A percentile compares a stretch with the other conserved stretches of the same genome.
Conservation (phyloP, 2,329 filamentous ascomycete species). For the Botrytis fragariae region DNA sequence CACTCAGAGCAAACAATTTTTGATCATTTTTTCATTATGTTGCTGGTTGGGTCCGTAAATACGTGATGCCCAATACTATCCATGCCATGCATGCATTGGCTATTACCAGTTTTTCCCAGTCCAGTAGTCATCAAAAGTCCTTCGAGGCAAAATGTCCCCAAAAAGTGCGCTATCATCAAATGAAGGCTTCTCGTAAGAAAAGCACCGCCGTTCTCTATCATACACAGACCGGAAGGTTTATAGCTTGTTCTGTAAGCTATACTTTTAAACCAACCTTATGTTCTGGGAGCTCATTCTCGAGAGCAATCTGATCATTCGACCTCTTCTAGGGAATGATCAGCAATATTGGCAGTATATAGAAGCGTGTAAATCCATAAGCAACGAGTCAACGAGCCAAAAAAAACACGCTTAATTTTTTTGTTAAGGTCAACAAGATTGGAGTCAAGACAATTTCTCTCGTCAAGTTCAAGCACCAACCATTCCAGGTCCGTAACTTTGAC, state of each 20-base stretch:
- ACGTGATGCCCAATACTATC: conserved; percentile 20
- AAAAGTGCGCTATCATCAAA: conserved; percentile 13
- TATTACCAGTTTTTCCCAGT: conserved; percentile 5
- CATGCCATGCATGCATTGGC: conserved; percentile 14
- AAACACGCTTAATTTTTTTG: neutral
- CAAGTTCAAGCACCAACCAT: conserved; percentile 52
- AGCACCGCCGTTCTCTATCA: conserved; percentile 5
- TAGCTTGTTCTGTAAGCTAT: conserved; percentile 5
- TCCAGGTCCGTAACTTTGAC: conserved; percentile 53
- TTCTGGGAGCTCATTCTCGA: conserved; percentile 3
- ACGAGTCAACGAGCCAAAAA: conserved; percentile 12
- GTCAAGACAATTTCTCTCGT: conserved; percentile 14
- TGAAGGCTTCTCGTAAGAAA: neutral
- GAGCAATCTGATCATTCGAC: conserved; percentile 6
- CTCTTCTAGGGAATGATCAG: conserved; percentile 8
- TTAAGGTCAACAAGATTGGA: neutral
- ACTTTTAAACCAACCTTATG: conserved; percentile 10
- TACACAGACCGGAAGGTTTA: conserved; percentile 8
- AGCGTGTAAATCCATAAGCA: conserved; percentile 16
- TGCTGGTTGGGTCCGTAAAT: conserved; percentile 13
- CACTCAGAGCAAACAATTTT: neutral
- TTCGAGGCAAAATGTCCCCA: neutral
- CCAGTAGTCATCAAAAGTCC: neutral
- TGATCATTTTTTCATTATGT: conserved; percentile 17
- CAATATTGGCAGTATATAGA: conserved; percentile 7